Evolutionary conservation across 768 basidiomycete genomes (phyloP).

Genomic region (Amanita rimosa): DNA sequence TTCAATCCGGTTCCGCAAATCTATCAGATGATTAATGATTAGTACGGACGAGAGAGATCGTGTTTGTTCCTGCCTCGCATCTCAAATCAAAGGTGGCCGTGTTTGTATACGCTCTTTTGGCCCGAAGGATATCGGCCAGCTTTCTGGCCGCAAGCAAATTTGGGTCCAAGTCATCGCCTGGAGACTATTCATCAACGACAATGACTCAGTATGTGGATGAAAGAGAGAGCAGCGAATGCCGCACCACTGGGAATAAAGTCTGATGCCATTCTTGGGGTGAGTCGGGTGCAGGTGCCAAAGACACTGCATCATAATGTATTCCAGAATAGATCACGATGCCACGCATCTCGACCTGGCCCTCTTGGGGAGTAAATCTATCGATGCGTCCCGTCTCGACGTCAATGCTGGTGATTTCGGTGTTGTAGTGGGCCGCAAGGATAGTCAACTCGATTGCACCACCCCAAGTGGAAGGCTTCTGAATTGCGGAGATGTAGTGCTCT

Average conservation of each 20-base stretch:
- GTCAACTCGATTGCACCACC: constrained; percentile 93
- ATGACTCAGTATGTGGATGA: neutral
- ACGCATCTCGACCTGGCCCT: constrained; percentile 27
- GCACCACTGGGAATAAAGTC: constrained; percentile 60
- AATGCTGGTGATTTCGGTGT: constrained; percentile 78
- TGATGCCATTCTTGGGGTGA: constrained; percentile 87
- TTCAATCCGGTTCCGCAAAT: constrained; percentile 78
- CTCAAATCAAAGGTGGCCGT: constrained; percentile 85
- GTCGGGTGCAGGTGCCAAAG: constrained; percentile 64
- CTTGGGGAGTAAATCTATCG: constrained; percentile 63
- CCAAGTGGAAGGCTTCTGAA: constrained; percentile 75
- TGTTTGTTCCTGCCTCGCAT: constrained; percentile 53
- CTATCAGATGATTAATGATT: constrained; percentile 19
- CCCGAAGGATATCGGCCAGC: constrained; percentile 61
- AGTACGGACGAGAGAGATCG: constrained; percentile 5
- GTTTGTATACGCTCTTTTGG: constrained; percentile 82
- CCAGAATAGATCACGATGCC: constrained; percentile 88
- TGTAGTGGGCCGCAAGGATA: constrained; percentile 73
- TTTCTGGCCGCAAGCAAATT: constrained; percentile 54
- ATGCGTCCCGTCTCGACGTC: constrained; percentile 90
- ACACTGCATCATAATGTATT: constrained; percentile 92
- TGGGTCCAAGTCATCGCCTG: constrained; percentile 32
- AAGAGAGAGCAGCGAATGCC: constrained; percentile 10
- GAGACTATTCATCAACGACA: constrained; percentile 13
- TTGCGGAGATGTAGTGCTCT: constrained; percentile 68